Evolutionary conservation across 768 basidiomycete species (phyloP).

Genomic region (Russula sp.): DNA sequence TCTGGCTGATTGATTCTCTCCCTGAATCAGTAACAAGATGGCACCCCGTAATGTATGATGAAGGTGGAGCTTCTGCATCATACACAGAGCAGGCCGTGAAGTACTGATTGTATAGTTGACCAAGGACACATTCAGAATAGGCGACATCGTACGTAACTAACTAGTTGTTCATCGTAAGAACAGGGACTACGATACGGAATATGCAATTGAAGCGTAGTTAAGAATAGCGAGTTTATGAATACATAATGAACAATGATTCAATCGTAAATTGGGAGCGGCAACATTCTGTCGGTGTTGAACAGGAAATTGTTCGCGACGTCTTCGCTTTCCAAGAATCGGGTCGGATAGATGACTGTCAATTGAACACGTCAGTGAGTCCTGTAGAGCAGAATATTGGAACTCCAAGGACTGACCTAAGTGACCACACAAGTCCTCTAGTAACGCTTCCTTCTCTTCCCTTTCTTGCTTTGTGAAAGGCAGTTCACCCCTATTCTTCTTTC

Average conservation of each 20-base stretch:
- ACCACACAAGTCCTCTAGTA: constrained; percentile 73
- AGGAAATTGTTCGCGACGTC: constrained; percentile 90
- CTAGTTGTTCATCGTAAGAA: not conserved
- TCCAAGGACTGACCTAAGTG: constrained; percentile 66
- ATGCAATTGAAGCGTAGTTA: not conserved
- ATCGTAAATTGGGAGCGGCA: constrained; percentile 74
- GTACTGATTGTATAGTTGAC: too few species aligned
- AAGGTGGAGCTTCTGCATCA: too few species aligned
- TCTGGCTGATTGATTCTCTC: not conserved
- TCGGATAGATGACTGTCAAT: constrained; percentile 74
- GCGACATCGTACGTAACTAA: not conserved
- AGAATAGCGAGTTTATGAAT: not conserved
- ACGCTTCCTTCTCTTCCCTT: constrained; percentile 82
- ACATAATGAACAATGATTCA: constrained; percentile 34
- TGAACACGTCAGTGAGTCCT: constrained; percentile 2
- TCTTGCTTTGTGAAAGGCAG: constrained; percentile 82
- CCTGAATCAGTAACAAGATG: not conserved
- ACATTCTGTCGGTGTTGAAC: constrained; percentile 79
- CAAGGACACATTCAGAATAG: not conserved
- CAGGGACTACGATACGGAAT: not conserved
- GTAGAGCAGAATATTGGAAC: not conserved
- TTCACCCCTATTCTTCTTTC: constrained; percentile 42
- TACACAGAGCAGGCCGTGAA: too few species aligned
- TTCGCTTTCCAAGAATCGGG: constrained; percentile 88
- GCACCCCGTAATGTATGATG: too few species aligned